Evolutionary conservation across 768 basidiomycete species (phyloP).

Genomic region (Tricholoma terreum): DNA sequence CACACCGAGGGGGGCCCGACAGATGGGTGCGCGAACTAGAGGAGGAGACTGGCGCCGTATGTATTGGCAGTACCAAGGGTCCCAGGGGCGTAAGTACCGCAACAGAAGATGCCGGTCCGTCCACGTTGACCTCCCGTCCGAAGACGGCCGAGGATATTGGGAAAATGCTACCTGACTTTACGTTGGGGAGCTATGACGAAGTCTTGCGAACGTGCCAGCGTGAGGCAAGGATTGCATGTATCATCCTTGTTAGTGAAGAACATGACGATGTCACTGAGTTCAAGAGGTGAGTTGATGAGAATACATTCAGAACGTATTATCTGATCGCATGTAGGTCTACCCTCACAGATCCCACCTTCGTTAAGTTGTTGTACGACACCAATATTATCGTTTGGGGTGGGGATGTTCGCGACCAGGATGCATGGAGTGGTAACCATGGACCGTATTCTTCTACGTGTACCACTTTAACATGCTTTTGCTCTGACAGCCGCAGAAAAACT

Average conservation of each 20-base stretch:
- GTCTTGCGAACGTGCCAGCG: constrained; percentile 67
- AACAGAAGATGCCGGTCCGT: constrained; percentile 38
- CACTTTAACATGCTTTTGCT: constrained; percentile 6
- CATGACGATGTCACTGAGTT: constrained; percentile 89
- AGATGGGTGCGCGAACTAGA: constrained; percentile 80
- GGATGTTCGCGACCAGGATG: constrained; percentile 79
- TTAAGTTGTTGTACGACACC: constrained; percentile 68
- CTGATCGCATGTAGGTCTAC: constrained; percentile 49
- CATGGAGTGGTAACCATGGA: constrained; percentile 60
- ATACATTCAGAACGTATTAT: neutral
- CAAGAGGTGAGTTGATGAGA: constrained; percentile 57
- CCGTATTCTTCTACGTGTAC: neutral
- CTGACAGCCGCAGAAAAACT: constrained; percentile 59
- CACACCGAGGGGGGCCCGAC: constrained; percentile 54
- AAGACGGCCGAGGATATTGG: constrained; percentile 30
- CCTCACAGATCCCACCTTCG: constrained; percentile 69
- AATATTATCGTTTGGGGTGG: constrained; percentile 89
- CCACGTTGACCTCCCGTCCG: constrained; percentile 38
- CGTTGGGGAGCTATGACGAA: constrained; percentile 76
- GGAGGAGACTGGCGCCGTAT: constrained; percentile 79
- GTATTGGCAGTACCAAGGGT: constrained; percentile 41
- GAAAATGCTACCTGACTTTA: constrained; percentile 77
- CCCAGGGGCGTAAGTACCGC: constrained; percentile 33
- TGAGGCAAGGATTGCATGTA: constrained; percentile 72
- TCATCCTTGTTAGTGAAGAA: constrained; percentile 82